A percentile compares a stretch with the other conserved stretches of the same genome.
These are phyloP conservation scores for Tilletia caries DNA, from an alignment of 1,284 basidiomycete species.

Conservation along the genomic window DNA sequence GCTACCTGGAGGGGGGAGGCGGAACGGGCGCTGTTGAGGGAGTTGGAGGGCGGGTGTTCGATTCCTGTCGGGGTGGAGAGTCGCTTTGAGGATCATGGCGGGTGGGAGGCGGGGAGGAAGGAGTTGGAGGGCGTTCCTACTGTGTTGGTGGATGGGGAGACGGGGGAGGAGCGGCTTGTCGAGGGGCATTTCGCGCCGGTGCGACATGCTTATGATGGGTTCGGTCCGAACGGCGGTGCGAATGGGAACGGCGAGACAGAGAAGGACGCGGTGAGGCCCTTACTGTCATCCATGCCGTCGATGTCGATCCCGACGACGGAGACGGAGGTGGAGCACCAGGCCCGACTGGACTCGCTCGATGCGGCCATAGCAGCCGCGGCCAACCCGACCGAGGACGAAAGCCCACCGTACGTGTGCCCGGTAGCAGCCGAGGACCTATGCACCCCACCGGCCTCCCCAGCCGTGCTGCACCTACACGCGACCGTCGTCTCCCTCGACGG, in stretches of 20 bases:
- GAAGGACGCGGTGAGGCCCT: no score
- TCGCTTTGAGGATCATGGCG: slow-evolving; percentile 45
- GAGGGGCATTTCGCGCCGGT: slow-evolving; percentile 4
- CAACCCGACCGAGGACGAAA: slow-evolving; percentile 13
- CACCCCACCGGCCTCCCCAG: slow-evolving; percentile 22
- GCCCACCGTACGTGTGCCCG: background rate
- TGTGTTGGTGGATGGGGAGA: slow-evolving; percentile 8
- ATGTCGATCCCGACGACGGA: background rate
- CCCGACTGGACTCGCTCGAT: slow-evolving; percentile 9
- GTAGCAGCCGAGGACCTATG: slow-evolving; percentile 20
- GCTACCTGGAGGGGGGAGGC: slow-evolving; percentile 44
- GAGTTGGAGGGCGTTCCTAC: slow-evolving; percentile 34
- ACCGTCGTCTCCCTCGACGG: slow-evolving; percentile 53
- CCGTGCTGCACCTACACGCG: slow-evolving; percentile 39
- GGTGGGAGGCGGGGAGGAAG: slow-evolving; percentile 38
- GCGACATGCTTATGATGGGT: slow-evolving; percentile 12
- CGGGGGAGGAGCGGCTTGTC: background rate
- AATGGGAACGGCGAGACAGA: background rate
- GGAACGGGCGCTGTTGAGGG: slow-evolving; percentile 79
- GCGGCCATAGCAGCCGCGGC: slow-evolving; percentile 8
- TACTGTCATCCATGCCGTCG: no score
- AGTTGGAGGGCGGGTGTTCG: slow-evolving; percentile 92
- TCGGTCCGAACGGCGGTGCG: background rate
- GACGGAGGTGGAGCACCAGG: background rate
- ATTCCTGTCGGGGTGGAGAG: slow-evolving; percentile 89